Conservation (phyloP, 192 early-diverging fungal species). For the Fimicolochytrium jonesii region DNA sequence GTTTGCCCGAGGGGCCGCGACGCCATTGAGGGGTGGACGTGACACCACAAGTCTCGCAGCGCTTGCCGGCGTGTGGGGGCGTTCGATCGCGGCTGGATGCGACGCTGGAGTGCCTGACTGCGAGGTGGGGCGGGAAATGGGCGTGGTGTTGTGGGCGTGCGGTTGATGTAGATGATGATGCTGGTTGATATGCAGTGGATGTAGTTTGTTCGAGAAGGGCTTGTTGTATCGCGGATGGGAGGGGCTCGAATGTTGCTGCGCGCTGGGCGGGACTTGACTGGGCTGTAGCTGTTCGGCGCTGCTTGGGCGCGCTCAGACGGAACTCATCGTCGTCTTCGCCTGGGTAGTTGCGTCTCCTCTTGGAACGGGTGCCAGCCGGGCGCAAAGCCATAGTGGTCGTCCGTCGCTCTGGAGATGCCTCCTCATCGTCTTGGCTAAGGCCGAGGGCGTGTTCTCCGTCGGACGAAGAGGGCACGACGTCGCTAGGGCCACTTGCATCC, state of each 20-base stretch:
- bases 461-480: conserved; percentile 2
- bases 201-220: too few species aligned
- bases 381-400: conserved; percentile 23
- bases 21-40: conserved; percentile 94
- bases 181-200: too few species aligned
- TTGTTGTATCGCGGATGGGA: not conserved
- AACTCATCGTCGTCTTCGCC: conserved; percentile 28
- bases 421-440: not conserved
- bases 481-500: too few species aligned
- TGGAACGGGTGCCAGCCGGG: conserved; percentile 17
- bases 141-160: too few species aligned
- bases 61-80: conserved; percentile 26
- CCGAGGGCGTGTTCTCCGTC: not conserved
- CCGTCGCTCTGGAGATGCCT: conserved; percentile 4
- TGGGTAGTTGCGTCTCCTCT: conserved; percentile 13
- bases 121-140: too few species aligned
- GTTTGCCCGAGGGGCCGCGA: conserved; percentile 82
- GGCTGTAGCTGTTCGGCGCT: conserved; percentile 6
- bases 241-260: not conserved
- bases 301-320: not conserved
- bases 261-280: not conserved
- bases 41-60: conserved; percentile 63
- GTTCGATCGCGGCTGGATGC: conserved; percentile 12
- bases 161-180: too few species aligned
- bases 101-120: too few species aligned